Conservation (phyloP, 331 rosid species). For the Arachis monticola region DNA sequence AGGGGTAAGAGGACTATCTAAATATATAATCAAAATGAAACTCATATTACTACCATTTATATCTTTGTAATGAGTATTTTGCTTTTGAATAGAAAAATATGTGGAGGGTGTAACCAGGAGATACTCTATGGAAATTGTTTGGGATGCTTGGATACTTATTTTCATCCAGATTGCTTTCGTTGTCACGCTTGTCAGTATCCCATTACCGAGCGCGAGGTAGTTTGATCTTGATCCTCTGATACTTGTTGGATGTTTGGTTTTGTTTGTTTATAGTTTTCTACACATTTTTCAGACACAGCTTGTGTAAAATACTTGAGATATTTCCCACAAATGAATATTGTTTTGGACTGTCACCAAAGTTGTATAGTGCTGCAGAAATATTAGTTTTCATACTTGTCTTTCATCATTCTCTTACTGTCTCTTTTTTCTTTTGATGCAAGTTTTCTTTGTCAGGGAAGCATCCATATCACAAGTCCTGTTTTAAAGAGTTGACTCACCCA, state of each 20-base stretch:
- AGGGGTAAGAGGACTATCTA: neutral
- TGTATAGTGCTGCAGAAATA: conserved; percentile 1
- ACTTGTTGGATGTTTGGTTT: conserved; percentile 2
- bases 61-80: conserved; percentile 39
- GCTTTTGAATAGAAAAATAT: conserved; percentile 51
- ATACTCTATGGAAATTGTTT: conserved; percentile 72
- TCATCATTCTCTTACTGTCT: conserved; percentile 52
- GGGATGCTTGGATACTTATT: conserved; percentile 77
- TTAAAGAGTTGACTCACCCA: conserved; percentile 84
- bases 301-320: neutral
- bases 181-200: conserved; percentile 79
- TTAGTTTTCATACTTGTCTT: conserved; percentile 21
- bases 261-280: neutral
- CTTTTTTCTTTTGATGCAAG: conserved; percentile 67
- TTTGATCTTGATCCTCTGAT: conserved; percentile 32
- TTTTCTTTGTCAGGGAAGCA: conserved; percentile 91
- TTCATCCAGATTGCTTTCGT: conserved; percentile 85
- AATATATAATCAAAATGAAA: conserved; percentile 9
- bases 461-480: conserved; percentile 93
- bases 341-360: neutral
- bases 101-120: conserved; percentile 79
- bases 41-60: conserved; percentile 7
- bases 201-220: conserved; percentile 91
- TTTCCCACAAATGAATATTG: neutral
- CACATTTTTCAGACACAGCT: neutral